Evolutionary conservation across 2,329 filamentous ascomycete genomes (phyloP).

Genomic region (Cladosporium sp.): DNA sequence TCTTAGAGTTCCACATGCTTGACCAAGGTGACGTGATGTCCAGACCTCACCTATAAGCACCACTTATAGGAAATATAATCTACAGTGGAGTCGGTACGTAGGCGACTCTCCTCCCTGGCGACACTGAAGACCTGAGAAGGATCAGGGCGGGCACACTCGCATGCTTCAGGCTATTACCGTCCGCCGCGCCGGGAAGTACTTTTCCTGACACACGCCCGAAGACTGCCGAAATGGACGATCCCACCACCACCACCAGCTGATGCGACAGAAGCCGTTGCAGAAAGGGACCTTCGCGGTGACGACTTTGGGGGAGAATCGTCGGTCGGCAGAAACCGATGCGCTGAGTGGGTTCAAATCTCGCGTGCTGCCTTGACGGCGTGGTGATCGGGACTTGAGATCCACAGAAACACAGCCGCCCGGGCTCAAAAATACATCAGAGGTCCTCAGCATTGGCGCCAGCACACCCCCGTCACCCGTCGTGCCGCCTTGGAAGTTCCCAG

Average conservation of each 20-base stretch:
- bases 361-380: neutral
- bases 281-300: neutral
- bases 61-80: too few relatives aligned
- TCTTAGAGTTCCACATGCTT: too few relatives aligned
- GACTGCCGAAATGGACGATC: constrained; percentile 29
- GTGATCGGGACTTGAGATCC: constrained; percentile 1
- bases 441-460: constrained; percentile 6
- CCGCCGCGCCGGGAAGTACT: too few relatives aligned
- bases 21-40: too few relatives aligned
- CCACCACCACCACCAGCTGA: neutral
- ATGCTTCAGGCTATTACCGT: too few relatives aligned
- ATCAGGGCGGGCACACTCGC: too few relatives aligned
- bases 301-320: neutral
- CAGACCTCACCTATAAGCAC: too few relatives aligned
- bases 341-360: neutral
- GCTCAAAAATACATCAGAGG: constrained; percentile 3
- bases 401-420: constrained; percentile 4
- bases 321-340: neutral
- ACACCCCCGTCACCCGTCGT: neutral
- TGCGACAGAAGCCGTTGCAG: neutral
- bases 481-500: constrained; percentile 7
- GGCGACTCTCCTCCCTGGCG: too few relatives aligned
- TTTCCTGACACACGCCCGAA: too few relatives aligned
- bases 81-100: too few relatives aligned
- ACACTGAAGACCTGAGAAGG: too few relatives aligned